Evolutionary conservation across 441 rosid species (phyloP).

Genomic region (Croton setiger): DNA sequence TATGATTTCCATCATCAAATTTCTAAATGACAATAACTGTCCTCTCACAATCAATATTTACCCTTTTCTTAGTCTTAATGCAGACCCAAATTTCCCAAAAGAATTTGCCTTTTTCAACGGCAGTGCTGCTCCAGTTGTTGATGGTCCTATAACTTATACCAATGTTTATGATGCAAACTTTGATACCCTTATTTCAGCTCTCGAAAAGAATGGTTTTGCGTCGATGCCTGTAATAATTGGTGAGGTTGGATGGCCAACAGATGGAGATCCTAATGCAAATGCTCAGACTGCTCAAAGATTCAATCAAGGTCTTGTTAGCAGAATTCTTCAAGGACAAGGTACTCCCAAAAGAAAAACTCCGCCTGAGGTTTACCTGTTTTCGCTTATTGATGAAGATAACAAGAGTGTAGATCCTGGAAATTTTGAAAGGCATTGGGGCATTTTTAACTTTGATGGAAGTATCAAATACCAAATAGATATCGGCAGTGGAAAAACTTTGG

Average conservation of each 20-base stretch:
- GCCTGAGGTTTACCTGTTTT: constrained; percentile 65
- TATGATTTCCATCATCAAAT: constrained; percentile 55
- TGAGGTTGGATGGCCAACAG: constrained; percentile 93
- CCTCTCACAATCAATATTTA: constrained; percentile 69
- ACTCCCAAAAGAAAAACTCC: constrained; percentile 56
- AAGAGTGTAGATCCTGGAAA: constrained; percentile 66
- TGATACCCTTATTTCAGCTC: constrained; percentile 66
- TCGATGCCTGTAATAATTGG: constrained; percentile 60
- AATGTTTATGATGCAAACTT: constrained; percentile 79
- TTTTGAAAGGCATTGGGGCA: constrained; percentile 80
- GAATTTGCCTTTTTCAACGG: constrained; percentile 70
- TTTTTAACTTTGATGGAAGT: constrained; percentile 63
- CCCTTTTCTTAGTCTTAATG: constrained; percentile 75
- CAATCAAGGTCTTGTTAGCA: constrained; percentile 59
- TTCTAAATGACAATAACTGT: constrained; percentile 46
- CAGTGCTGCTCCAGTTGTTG: constrained; percentile 53
- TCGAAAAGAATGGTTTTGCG: constrained; percentile 69
- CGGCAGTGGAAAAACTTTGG: constrained; percentile 43
- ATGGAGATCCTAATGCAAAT: constrained; percentile 58
- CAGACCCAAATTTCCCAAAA: constrained; percentile 68
- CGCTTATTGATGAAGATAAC: constrained; percentile 63
- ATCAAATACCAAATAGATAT: constrained; percentile 48
- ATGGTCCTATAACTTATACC: constrained; percentile 65
- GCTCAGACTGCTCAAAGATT: constrained; percentile 48
- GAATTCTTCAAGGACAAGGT: constrained; percentile 47